These are phyloP conservation scores for Apiospora sp. DNA, from an alignment of 2,329 filamentous ascomycete species.

Conservation along the genomic window DNA sequence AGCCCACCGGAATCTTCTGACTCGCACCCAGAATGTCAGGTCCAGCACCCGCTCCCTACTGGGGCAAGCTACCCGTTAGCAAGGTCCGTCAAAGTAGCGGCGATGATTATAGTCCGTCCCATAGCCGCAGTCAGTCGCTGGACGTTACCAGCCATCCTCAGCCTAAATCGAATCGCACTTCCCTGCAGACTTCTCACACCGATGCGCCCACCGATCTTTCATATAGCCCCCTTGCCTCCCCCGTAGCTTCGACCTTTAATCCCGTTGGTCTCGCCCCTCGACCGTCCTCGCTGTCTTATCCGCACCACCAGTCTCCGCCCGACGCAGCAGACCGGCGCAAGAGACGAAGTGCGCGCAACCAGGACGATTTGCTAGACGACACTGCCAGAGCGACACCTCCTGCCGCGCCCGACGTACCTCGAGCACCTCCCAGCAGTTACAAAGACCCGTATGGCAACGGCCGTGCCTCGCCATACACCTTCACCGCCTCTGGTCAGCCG, in stretches of 20 bases:
- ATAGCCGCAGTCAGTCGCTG: constrained; percentile 44
- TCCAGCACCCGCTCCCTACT: constrained; percentile 53
- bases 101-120: constrained; percentile 42
- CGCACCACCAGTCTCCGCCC: constrained; percentile 49
- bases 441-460: constrained; percentile 55
- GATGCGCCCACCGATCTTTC: constrained; percentile 66
- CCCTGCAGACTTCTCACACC: constrained; percentile 63
- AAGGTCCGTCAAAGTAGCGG: constrained; percentile 51
- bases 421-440: constrained; percentile 65
- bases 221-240: constrained; percentile 64
- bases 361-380: constrained; percentile 50
- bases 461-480: constrained; percentile 40
- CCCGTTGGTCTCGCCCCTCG: constrained; percentile 64
- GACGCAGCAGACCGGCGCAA: constrained; percentile 54
- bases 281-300: constrained; percentile 64
- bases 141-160: constrained; percentile 43
- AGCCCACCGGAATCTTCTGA: constrained; percentile 15
- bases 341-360: constrained; percentile 51
- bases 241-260: constrained; percentile 58
- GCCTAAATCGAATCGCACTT: constrained; percentile 58
- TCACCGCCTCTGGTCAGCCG: constrained; percentile 41
- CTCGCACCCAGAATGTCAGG: constrained; percentile 26
- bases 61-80: constrained; percentile 63
- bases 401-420: constrained; percentile 67
- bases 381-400: constrained; percentile 50